Base-by-base conservation (phyloP, 2,329 filamentous ascomycete genomes). In the Colletotrichum spinosum region DNA sequence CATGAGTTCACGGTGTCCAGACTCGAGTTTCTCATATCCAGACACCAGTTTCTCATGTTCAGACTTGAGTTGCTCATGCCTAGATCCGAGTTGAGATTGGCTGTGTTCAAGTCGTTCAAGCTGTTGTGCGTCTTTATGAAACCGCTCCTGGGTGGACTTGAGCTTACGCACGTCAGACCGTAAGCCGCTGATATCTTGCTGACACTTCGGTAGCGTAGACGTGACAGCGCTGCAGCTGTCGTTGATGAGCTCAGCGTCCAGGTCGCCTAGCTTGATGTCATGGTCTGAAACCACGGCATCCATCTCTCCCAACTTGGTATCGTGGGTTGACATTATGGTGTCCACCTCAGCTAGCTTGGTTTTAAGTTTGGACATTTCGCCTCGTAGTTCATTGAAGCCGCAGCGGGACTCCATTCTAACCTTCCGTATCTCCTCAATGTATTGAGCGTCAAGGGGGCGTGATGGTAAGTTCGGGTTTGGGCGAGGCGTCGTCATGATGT, bases 191-290 rank as follows among this genome's bases (percentile, higher is more conserved):
- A 38, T 25, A 8, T 35, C 48, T 45, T 59, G 39, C 15, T 66
- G 45, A 8, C 66, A 37, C 13, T 44, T 46, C 11, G 61, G 65
- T n/a, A 68, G 51, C 34, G 50, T 57, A 4, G 53, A 45, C 25
- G 15, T 34, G 15, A 60, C 44, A 13, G 42, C 51, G 25, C 25
- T 42, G 34, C 60, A 65, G 34, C 52, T 57, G 8, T 62, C 50
- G 54, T 37, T 60, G 35, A 55, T 56, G n/a, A 60, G 46, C 3
- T 49, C 58, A 39, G 55, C 34, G 35, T 68, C 66, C 25, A 67
- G 35, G 13, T 68, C 56, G 25, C 56, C 66, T 8, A 68, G 58
- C 10, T 65, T 55, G 3, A 13, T 25, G 11, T 64, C 56, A 12
- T 60, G 61, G 12, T 35, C 58, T 12, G 17, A 5, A 7, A 66